Evolutionary conservation across 2,329 filamentous ascomycete genomes (phyloP), one percentile per base, ranked within the genome.

Genomic region (Teratosphaeria nubilosa): DNA sequence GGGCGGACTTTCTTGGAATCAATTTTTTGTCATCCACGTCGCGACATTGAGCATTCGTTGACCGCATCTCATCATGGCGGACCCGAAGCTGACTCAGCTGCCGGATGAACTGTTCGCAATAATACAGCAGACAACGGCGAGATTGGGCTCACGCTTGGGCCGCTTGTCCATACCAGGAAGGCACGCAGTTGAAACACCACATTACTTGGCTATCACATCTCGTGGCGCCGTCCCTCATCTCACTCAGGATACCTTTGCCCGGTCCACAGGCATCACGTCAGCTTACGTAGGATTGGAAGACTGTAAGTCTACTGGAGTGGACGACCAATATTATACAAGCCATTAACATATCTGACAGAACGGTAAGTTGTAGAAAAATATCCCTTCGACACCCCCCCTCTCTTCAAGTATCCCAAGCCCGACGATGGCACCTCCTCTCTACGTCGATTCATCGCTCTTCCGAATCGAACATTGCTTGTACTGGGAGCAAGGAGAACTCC

Each of bases 261-360:
- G 83, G 57, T 78, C 87, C 66, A 85, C 86, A 0, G 71, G 80
- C 5, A 78, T 95, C 59, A 77, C 78, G 30, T 88, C 87, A 27
- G 79, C 89, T 2, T 95, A 95, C 70, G 78, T 94, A 68, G 89
- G 87, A 0, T 76, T 97, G 30, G 94, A 99, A 78, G 94, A 99
- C 73, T 97, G 94, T 96, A 80, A 74, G 88, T 48, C n/a, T 20
- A 22, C 20, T 6, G n/a, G n/a, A n/a, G 73, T 53, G 27, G 32
- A 27, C 56, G 24, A 20, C n/a, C 34, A 51, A 51, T 58, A 31
- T 57, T 58, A 54, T 53, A 37, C 55, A 57, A 57, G 34, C 60
- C 53, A 69, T 76, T 79, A 70, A 80, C 71, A 20, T 14, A 20
- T 62, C 70, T 74, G 62, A 70, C 65, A 63, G 64, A 71, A 71